Percentiles rank a stretch among this genome's conserved stretches.
These are phyloP conservation scores for Pleurotus platypus DNA, from an alignment of 768 basidiomycete genomes.

Conservation along the genomic window DNA sequence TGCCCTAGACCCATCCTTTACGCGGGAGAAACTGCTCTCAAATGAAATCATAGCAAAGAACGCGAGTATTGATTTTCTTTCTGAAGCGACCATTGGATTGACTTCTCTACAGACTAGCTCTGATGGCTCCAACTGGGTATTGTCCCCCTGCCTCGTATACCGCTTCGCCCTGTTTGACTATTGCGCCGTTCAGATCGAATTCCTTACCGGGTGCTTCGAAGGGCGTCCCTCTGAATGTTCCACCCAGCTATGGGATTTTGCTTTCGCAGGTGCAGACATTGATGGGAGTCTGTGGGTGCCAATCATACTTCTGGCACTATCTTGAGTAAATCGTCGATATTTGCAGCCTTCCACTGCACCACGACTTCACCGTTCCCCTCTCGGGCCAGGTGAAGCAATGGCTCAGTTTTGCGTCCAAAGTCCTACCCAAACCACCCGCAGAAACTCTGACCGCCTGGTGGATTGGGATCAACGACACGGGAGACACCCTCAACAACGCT, in stretches of 20 bases:
- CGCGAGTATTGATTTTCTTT: conserved; percentile 20
- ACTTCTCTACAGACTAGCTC: conserved; percentile 42
- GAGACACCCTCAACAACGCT: conserved; percentile 41
- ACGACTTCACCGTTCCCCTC: conserved; percentile 42
- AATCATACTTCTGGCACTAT: not conserved
- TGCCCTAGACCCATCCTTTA: conserved; percentile 35
- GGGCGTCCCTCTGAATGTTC: conserved; percentile 39
- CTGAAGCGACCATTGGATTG: not conserved
- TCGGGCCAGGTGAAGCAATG: conserved; percentile 50
- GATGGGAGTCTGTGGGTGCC: conserved; percentile 29
- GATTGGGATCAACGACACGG: conserved; percentile 60
- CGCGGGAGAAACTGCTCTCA: conserved; percentile 33
- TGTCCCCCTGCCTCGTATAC: not conserved
- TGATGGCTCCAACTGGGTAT: conserved; percentile 51
- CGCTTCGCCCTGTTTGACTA: not conserved
- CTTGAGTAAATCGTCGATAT: not conserved
- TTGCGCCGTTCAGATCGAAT: conserved; percentile 38
- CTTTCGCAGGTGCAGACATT: conserved; percentile 52
- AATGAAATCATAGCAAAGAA: conserved; percentile 44
- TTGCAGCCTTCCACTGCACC: conserved; percentile 47
- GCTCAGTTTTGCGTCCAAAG: conserved; percentile 36
- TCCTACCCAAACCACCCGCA: conserved; percentile 38
- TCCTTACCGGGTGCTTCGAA: conserved; percentile 46
- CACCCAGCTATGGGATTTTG: conserved; percentile 52
- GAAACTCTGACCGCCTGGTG: conserved; percentile 51